phyloP scores from a whole-genome alignment of 176 grass and related monocot genomes.

The Triticum timopheevii region DNA sequence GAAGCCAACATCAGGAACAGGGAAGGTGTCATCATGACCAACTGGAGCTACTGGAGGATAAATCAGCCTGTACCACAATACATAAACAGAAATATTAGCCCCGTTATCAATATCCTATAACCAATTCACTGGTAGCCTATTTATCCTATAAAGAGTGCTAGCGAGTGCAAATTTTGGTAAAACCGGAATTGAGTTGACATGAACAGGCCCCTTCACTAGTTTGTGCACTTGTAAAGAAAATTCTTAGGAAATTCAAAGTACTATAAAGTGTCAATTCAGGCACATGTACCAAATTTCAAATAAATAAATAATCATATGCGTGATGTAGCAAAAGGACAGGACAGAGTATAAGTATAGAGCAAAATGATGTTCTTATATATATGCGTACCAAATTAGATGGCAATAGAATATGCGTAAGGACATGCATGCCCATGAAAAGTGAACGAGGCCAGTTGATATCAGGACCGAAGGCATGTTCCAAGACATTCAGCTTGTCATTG shows the following conservation, averaged over 20 bases:
- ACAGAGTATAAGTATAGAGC: background rate
- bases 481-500: background rate
- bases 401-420: background rate
- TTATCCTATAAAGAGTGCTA: background rate
- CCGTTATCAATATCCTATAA: constrained; percentile 19
- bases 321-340: background rate
- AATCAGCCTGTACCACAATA: constrained; percentile 41
- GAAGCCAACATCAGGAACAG: constrained; percentile 70
- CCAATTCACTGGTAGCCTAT: background rate
- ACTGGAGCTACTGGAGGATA: constrained; percentile 63
- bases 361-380: background rate
- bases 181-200: background rate
- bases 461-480: background rate
- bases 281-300: background rate
- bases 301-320: background rate
- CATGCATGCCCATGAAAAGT: background rate
- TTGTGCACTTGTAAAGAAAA: background rate
- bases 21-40: constrained; percentile 66
- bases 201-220: background rate
- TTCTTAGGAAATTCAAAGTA: too few relatives aligned
- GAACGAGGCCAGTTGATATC: background rate
- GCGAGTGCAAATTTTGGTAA: background rate
- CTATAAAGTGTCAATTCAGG: too few relatives aligned
- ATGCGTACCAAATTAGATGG: background rate
- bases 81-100: constrained; percentile 14